These are phyloP conservation scores for Elongisporangium prolatum DNA, from an alignment of 352 stramenopile species.

Conservation along the genomic window DNA sequence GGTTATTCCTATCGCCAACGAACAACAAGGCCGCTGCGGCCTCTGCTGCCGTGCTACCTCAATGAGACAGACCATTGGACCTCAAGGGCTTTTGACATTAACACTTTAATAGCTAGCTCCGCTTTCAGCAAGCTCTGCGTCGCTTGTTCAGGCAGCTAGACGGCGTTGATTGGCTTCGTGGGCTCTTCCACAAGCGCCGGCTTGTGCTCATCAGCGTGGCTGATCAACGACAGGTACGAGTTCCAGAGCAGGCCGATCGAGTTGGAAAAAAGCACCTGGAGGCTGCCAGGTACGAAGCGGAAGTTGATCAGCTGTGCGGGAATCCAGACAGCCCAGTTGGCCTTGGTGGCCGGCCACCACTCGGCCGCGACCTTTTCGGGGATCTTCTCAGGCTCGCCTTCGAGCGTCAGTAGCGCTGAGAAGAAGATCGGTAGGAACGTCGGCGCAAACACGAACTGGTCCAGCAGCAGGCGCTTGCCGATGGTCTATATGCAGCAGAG, in stretches of 20 bases:
- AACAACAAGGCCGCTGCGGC: background rate
- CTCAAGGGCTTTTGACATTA: background rate
- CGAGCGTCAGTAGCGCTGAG: slow-evolving; percentile 54
- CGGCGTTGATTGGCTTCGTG: background rate
- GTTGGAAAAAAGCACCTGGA: slow-evolving; percentile 85
- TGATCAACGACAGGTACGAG: slow-evolving; percentile 76
- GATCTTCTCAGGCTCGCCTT: slow-evolving; percentile 44
- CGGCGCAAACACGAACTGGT: slow-evolving; percentile 77
- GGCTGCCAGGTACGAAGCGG: slow-evolving; percentile 60
- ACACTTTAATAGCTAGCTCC: background rate
- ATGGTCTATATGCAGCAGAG: slow-evolving; percentile 16
- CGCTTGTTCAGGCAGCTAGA: too few species aligned
- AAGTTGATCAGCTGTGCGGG: slow-evolving; percentile 81
- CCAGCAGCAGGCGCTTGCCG: slow-evolving; percentile 62
- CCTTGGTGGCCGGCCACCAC: slow-evolving; percentile 74
- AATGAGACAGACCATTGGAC: slow-evolving; percentile 1
- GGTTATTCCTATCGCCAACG: background rate
- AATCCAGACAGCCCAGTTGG: slow-evolving; percentile 83
- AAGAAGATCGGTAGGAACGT: slow-evolving; percentile 76
- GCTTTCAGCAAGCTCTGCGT: background rate
- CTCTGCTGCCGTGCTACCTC: slow-evolving; percentile 2
- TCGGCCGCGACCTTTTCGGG: slow-evolving; percentile 58
- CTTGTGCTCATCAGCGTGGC: slow-evolving; percentile 26
- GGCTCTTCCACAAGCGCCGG: background rate
- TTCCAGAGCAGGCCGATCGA: slow-evolving; percentile 81